A percentile compares a stretch with the other conserved stretches of the same genome.
phyloP scores from a whole-genome alignment of 176 grass and related monocot species.

The Hordeum marinum region DNA sequence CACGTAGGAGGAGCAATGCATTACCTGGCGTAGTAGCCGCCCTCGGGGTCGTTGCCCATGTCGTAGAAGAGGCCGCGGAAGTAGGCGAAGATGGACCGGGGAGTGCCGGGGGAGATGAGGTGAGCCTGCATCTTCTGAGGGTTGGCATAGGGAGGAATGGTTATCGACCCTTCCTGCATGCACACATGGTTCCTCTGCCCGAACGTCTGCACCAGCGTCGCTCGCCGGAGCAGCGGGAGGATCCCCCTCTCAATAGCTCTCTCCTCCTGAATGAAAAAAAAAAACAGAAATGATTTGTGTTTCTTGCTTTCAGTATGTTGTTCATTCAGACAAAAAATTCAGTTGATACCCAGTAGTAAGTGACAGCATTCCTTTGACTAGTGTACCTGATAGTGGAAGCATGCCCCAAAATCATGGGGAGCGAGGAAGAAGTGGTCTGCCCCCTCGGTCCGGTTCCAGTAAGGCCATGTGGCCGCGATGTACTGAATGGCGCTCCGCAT shows the following conservation, averaged over 20 bases:
- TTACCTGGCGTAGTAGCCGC: slow-evolving; percentile 62
- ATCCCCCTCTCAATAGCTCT: slow-evolving; percentile 47
- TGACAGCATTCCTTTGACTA: neutral
- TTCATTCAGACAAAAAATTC: neutral
- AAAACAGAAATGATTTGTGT: neutral
- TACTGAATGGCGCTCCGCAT: slow-evolving; percentile 55
- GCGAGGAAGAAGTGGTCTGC: slow-evolving; percentile 52
- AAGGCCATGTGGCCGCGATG: slow-evolving; percentile 47
- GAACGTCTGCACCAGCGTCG: slow-evolving; percentile 65
- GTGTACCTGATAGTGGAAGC: slow-evolving; percentile 54
- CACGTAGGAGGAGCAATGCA: no score
- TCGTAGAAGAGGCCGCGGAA: slow-evolving; percentile 64
- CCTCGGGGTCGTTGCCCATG: slow-evolving; percentile 57
- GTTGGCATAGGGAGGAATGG: slow-evolving; percentile 52
- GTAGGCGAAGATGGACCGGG: slow-evolving; percentile 64
- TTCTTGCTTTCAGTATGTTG: neutral
- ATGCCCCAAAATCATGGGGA: slow-evolving; percentile 54
- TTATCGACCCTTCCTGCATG: slow-evolving; percentile 52
- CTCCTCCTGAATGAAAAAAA: slow-evolving; percentile 29
- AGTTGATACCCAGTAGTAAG: neutral
- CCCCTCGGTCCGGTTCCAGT: slow-evolving; percentile 62
- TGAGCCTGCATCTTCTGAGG: slow-evolving; percentile 58
- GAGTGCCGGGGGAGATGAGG: slow-evolving; percentile 44
- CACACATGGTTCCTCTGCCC: slow-evolving; percentile 64
- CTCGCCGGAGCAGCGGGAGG: slow-evolving; percentile 42